phyloP scores from a whole-genome alignment of 202 grass and related monocot genomes.

The Miscanthus sacchariflorus region DNA sequence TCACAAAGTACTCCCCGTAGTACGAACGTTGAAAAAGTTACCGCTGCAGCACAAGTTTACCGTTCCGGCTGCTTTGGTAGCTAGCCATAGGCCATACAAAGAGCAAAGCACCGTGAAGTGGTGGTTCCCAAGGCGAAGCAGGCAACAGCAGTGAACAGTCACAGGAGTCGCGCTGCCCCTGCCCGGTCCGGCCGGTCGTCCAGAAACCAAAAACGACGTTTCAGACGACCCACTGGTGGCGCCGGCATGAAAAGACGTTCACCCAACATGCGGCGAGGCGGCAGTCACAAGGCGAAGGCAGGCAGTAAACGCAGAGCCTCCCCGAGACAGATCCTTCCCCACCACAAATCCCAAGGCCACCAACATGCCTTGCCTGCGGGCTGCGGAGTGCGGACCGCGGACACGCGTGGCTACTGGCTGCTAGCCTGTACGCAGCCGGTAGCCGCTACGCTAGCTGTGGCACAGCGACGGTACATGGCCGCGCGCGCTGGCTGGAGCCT shows the following conservation, averaged over 20 bases:
- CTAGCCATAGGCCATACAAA: neutral
- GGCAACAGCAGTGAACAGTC: neutral
- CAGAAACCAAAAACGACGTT: slow-evolving; percentile 16
- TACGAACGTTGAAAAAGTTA: neutral
- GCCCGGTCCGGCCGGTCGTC: neutral
- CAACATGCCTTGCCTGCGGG: neutral
- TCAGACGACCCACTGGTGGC: neutral
- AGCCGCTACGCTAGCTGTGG: neutral
- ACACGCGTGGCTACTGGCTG: neutral
- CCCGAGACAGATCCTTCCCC: slow-evolving; percentile 24
- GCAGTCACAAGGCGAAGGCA: slow-evolving; percentile 16
- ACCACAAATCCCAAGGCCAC: slow-evolving; percentile 26
- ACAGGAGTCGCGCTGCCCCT: neutral
- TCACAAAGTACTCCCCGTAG: neutral
- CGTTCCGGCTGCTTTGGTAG: slow-evolving; percentile 11
- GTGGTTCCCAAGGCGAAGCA: slow-evolving; percentile 1
- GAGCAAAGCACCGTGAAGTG: neutral
- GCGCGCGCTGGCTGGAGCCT: too few species aligned
- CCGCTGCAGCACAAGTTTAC: neutral
- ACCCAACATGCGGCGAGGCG: neutral
- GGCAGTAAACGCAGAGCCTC: slow-evolving; percentile 30
- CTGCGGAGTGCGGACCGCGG: neutral
- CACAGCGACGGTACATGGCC: neutral
- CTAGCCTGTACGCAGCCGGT: neutral
- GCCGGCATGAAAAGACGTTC: slow-evolving; percentile 39